phyloP scores from a whole-genome alignment of 139 green algal species.

The Chlorella sp. region DNA sequence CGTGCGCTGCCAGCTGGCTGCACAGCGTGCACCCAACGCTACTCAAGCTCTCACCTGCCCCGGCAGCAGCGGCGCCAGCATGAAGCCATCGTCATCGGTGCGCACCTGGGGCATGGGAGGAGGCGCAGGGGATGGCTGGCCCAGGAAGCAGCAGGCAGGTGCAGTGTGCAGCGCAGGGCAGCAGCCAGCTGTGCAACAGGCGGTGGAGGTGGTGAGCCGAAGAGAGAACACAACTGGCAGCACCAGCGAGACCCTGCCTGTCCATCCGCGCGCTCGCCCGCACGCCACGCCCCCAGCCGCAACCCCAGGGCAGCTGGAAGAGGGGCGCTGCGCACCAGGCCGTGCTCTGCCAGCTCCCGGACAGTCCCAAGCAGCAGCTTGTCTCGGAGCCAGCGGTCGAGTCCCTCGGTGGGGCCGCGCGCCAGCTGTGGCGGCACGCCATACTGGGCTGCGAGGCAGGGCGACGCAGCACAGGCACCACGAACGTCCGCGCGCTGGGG shows the following conservation, averaged over 20 bases:
- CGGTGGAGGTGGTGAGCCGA: not conserved
- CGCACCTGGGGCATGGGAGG: conserved; percentile 53
- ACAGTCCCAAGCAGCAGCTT: conserved; percentile 60
- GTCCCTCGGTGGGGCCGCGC: not conserved
- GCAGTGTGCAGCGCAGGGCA: no score
- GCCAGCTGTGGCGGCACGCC: conserved; percentile 31
- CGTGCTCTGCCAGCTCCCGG: conserved; percentile 56
- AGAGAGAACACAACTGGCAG: not conserved
- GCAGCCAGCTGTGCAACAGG: not conserved
- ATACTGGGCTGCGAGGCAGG: no score
- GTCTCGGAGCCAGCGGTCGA: conserved; percentile 56
- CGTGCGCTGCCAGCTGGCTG: no score
- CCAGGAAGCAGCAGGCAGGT: no score
- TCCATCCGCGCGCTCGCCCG: no score
- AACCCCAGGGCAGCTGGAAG: no score
- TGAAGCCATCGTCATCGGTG: conserved; percentile 57
- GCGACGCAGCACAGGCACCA: no score
- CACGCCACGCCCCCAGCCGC: no score
- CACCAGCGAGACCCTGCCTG: no score
- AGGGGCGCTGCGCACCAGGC: conserved; percentile 59
- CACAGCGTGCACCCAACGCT: no score
- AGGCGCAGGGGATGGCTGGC: no score
- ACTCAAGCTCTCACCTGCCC: conserved; percentile 29
- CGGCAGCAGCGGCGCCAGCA: conserved; percentile 49
- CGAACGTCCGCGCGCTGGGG: no score